phyloP scores from a whole-genome alignment of 2,329 filamentous ascomycete species.

The Alternaria consortialis region DNA sequence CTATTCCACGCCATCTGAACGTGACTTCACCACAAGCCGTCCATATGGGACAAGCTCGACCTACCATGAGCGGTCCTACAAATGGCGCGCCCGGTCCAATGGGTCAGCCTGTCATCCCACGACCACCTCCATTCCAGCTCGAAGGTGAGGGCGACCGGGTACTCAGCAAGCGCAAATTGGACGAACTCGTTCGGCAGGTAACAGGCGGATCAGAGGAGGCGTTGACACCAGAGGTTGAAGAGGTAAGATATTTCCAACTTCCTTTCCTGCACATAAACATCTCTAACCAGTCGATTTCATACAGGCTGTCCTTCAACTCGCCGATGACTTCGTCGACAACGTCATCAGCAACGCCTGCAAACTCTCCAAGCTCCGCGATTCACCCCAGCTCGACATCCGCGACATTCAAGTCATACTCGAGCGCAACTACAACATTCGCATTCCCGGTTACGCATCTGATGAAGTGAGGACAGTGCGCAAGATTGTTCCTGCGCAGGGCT shows the following conservation, averaged over 20 bases:
- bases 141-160: constrained; percentile 93
- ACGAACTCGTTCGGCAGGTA: constrained; percentile 93
- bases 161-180: constrained; percentile 96
- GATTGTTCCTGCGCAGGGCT: constrained; percentile 84
- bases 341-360: constrained; percentile 87
- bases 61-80: constrained; percentile 82
- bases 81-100: constrained; percentile 83
- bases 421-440: constrained; percentile 77
- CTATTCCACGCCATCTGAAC: constrained; percentile 82
- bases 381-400: constrained; percentile 83
- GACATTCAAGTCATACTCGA: constrained; percentile 65
- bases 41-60: constrained; percentile 73
- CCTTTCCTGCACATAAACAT: neutral
- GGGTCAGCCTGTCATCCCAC: constrained; percentile 84
- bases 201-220: constrained; percentile 83
- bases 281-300: neutral
- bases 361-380: constrained; percentile 90
- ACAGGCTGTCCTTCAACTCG: constrained; percentile 85
- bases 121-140: constrained; percentile 82
- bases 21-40: constrained; percentile 78
- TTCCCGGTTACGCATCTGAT: constrained; percentile 93
- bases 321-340: constrained; percentile 94
- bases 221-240: constrained; percentile 91
- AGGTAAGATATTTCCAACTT: constrained; percentile 65
- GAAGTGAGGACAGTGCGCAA: constrained; percentile 95